A percentile compares a stretch with the other conserved stretches of the same genome.
phyloP scores from a whole-genome alignment of 768 basidiomycete species.

The Agrocybe pediades region DNA sequence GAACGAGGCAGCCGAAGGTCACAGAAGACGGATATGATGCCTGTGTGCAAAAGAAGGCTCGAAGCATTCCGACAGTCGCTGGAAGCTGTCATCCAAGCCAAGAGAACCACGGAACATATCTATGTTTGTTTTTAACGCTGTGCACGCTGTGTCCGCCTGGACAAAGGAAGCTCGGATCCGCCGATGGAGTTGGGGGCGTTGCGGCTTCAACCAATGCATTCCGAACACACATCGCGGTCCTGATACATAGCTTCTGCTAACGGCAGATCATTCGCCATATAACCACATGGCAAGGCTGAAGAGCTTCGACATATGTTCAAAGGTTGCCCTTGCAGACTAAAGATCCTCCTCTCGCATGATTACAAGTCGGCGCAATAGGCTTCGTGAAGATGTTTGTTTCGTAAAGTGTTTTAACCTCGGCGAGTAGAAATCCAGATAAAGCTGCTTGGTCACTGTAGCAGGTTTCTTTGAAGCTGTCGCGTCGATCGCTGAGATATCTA shows the following conservation, averaged over 20 bases:
- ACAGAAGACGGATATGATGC: neutral
- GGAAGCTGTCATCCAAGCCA: neutral
- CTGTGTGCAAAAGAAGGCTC: neutral
- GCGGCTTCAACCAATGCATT: no score
- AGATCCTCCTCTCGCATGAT: neutral
- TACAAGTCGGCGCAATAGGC: no score
- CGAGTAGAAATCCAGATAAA: neutral
- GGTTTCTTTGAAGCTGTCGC: neutral
- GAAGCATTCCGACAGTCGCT: neutral
- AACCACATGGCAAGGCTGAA: neutral
- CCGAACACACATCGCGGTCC: no score
- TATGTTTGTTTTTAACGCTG: neutral
- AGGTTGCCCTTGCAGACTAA: neutral
- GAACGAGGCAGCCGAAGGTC: neutral
- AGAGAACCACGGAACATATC: neutral
- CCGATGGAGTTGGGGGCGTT: neutral
- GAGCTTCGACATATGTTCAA: neutral
- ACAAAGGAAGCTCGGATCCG: neutral
- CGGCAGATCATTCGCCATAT: neutral
- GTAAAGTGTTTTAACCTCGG: neutral
- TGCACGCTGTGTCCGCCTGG: neutral
- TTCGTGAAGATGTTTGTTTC: neutral
- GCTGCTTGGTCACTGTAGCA: neutral
- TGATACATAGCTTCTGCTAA: neutral
- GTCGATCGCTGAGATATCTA: neutral